Percentiles rank a stretch among this genome's conserved stretches.
Evolutionary conservation across 2,329 filamentous ascomycete genomes (phyloP).

Genomic region (Polytolypa hystricis): DNA sequence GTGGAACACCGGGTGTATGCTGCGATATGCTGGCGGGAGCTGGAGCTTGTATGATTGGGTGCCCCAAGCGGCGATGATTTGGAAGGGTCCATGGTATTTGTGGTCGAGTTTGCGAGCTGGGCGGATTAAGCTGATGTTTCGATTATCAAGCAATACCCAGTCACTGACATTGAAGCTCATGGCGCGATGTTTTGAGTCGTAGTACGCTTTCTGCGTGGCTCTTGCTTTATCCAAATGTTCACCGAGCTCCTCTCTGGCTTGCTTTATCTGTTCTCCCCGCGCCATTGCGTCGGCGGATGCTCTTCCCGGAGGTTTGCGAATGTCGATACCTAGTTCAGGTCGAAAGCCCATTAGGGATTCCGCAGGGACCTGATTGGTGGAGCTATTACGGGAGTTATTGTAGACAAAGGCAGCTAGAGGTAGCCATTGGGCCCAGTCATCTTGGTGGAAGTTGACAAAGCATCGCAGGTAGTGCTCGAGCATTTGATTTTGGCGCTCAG

Average conservation of each 20-base stretch:
- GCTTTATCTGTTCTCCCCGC: neutral
- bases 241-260: neutral
- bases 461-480: conserved; percentile 9
- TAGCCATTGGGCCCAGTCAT: conserved; percentile 11
- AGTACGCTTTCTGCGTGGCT: neutral
- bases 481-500: conserved; percentile 5
- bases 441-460: conserved; percentile 10
- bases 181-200: neutral
- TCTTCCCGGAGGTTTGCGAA: no score
- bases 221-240: neutral
- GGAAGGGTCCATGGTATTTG: neutral
- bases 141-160: neutral
- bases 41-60: neutral
- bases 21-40: neutral
- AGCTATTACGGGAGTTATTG: conserved; percentile 6
- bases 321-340: neutral
- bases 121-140: neutral
- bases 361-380: neutral
- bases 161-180: neutral
- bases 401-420: conserved; percentile 10
- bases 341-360: neutral
- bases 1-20: neutral
- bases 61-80: neutral
- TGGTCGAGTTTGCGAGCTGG: neutral
- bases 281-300: no score